phyloP scores from a whole-genome alignment of 2,329 filamentous ascomycete genomes.

The Elsinoe australis region DNA sequence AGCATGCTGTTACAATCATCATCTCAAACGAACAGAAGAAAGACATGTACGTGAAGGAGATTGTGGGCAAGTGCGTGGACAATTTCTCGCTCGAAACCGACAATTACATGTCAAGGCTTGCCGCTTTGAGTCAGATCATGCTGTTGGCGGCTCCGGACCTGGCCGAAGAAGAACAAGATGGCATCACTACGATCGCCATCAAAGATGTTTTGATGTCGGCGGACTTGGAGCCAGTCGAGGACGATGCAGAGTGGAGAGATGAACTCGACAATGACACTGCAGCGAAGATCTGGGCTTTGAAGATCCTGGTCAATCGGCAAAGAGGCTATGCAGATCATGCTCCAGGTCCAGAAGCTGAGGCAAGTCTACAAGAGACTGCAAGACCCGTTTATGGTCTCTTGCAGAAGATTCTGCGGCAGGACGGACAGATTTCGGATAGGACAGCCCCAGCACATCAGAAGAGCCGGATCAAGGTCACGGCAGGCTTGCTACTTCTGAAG shows the following conservation, averaged over 20 bases:
- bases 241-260: constrained; percentile 39
- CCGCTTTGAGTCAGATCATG: constrained; percentile 65
- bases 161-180: constrained; percentile 60
- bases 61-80: constrained; percentile 68
- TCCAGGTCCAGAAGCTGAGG: constrained; percentile 36
- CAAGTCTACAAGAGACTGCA: constrained; percentile 45
- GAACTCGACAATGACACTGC: constrained; percentile 71
- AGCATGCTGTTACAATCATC: constrained; percentile 88
- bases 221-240: constrained; percentile 46
- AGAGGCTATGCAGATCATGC: constrained; percentile 45
- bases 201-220: constrained; percentile 65
- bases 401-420: constrained; percentile 63
- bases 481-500: constrained; percentile 73
- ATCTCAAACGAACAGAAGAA: constrained; percentile 69
- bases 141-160: constrained; percentile 66
- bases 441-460: constrained; percentile 72
- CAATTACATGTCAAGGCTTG: constrained; percentile 66
- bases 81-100: constrained; percentile 64
- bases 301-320: constrained; percentile 77
- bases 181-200: constrained; percentile 70
- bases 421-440: constrained; percentile 69
- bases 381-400: constrained; percentile 70
- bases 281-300: constrained; percentile 76
- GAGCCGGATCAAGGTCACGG: constrained; percentile 70
- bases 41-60: constrained; percentile 76